Percentiles rank a stretch among this genome's conserved stretches.
Conservation (phyloP, 805 yeast genomes). For the Saccharomycopsis fibuligera region DNA sequence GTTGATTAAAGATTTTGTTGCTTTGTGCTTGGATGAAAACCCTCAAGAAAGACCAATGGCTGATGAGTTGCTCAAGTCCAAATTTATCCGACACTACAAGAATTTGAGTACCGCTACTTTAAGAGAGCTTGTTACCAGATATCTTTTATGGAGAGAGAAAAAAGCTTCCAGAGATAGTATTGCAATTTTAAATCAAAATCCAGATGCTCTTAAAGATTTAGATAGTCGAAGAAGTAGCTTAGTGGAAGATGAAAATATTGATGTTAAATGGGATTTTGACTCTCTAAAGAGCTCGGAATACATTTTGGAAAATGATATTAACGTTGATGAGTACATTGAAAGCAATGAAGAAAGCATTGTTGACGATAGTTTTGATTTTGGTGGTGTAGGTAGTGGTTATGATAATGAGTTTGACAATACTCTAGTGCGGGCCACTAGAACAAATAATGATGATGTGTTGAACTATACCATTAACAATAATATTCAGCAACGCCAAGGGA, state of each 20-base stretch:
- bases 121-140: constrained; percentile 69
- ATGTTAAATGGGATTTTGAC: constrained; percentile 86
- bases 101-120: constrained; percentile 52
- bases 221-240: constrained; percentile 16
- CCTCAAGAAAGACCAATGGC: constrained; percentile 86
- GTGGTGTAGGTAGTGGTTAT: constrained; percentile 5
- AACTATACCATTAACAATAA: constrained; percentile 9
- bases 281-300: constrained; percentile 70
- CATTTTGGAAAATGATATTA: constrained; percentile 63
- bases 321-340: constrained; percentile 23
- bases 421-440: background rate
- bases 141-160: constrained; percentile 70
- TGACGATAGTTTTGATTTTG: constrained; percentile 21
- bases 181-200: constrained; percentile 28
- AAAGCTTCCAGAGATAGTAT: constrained; percentile 49
- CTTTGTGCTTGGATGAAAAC: constrained; percentile 87
- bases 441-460: constrained; percentile 16
- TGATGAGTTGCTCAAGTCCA: constrained; percentile 72
- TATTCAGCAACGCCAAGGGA: background rate
- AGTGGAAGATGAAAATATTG: constrained; percentile 25
- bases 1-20: constrained; percentile 77
- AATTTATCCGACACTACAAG: constrained; percentile 60
- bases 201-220: constrained; percentile 26
- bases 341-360: constrained; percentile 24
- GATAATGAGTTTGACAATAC: constrained; percentile 6